Percentiles rank a stretch among this genome's conserved stretches.
Evolutionary conservation across 2,329 filamentous ascomycete genomes (phyloP).

Genomic region (Microdochium bolleyi): DNA sequence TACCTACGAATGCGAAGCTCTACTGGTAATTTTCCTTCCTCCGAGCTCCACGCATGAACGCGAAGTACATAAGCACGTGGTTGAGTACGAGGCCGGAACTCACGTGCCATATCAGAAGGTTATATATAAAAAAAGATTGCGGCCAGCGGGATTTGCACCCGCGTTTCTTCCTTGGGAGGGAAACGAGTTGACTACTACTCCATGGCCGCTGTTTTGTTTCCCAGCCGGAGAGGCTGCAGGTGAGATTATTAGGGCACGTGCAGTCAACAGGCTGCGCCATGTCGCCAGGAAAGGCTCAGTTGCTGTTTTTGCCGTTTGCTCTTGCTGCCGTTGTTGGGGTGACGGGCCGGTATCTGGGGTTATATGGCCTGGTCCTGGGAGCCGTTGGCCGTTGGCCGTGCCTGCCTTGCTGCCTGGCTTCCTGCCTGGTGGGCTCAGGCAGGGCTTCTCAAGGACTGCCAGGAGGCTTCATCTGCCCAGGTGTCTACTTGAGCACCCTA

Average conservation of each 20-base stretch:
- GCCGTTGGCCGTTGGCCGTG: not conserved
- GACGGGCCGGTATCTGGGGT: not conserved
- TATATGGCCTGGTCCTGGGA: not conserved
- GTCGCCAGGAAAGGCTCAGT: not conserved
- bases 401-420: not conserved
- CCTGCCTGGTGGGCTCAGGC: not conserved
- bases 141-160: conserved; percentile 1
- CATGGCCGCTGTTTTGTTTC: not conserved
- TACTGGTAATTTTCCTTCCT: no score
- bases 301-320: not conserved
- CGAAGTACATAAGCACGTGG: no score
- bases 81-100: no score
- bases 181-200: conserved; percentile 1
- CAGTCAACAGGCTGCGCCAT: no score
- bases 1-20: no score
- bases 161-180: not conserved
- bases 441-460: not conserved
- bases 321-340: not conserved
- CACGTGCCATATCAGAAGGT: no score
- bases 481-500: no score
- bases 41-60: no score
- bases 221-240: not conserved
- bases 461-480: not conserved
- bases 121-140: not conserved
- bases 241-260: not conserved